phyloP scores from a whole-genome alignment of 257 asterid species.

The Ligustrum vulgare region DNA sequence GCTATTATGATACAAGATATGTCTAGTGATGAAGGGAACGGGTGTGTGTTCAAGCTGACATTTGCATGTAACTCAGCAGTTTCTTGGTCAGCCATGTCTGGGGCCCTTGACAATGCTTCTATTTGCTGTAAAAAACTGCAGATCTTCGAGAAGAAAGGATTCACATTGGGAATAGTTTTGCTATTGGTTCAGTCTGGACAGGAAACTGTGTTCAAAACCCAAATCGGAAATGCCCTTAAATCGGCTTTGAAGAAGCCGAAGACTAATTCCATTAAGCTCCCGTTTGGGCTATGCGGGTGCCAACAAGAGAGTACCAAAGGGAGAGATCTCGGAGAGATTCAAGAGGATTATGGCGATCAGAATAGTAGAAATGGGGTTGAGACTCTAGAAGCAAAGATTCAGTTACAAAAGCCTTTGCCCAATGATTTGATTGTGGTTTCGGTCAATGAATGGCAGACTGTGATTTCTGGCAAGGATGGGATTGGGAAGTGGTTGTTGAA shows the following conservation, averaged over 20 bases:
- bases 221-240: slow-evolving; percentile 79
- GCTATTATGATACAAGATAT: slow-evolving; percentile 76
- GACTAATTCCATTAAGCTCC: slow-evolving; percentile 67
- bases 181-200: slow-evolving; percentile 71
- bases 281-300: slow-evolving; percentile 94
- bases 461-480: slow-evolving; percentile 63
- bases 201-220: slow-evolving; percentile 68
- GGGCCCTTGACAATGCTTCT: slow-evolving; percentile 78
- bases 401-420: slow-evolving; percentile 64
- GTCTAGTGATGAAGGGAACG: slow-evolving; percentile 60
- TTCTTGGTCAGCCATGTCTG: slow-evolving; percentile 94
- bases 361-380: slow-evolving; percentile 59
- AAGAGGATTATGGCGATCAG: slow-evolving; percentile 66
- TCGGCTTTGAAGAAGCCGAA: slow-evolving; percentile 72
- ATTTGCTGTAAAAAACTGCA: slow-evolving; percentile 84
- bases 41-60: slow-evolving; percentile 71
- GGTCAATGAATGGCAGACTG: slow-evolving; percentile 96
- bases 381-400: slow-evolving; percentile 46
- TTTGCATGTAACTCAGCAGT: slow-evolving; percentile 86
- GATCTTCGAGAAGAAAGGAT: slow-evolving; percentile 94
- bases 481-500: slow-evolving; percentile 75
- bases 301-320: slow-evolving; percentile 76
- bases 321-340: slow-evolving; percentile 65
- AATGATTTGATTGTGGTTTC: slow-evolving; percentile 62
- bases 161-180: slow-evolving; percentile 75